Percentiles rank a stretch among this genome's conserved stretches.
Conservation (phyloP, 2,329 filamentous ascomycete species). For the Paecilomyces formosus region DNA sequence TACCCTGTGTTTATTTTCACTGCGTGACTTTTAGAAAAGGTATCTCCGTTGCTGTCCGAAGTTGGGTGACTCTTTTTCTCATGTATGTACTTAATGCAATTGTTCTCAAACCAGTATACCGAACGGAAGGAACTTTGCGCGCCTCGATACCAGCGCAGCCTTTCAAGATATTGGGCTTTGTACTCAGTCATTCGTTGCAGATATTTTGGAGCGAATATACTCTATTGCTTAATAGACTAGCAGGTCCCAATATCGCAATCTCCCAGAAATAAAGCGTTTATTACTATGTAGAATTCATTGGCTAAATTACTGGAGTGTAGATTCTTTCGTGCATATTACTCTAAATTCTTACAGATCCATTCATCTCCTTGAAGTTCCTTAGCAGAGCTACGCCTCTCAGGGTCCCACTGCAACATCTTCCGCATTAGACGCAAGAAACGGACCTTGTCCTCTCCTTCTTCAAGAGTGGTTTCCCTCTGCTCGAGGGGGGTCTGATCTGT, state of each 20-base stretch:
- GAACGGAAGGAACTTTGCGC: not conserved
- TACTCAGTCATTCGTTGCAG: too few relatives aligned
- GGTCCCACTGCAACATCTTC: not conserved
- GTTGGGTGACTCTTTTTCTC: not conserved
- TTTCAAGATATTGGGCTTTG: not conserved
- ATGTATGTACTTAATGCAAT: not conserved
- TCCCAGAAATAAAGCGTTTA: too few relatives aligned
- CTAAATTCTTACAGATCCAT: constrained; percentile 13
- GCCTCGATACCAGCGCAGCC: not conserved
- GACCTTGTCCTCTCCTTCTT: not conserved
- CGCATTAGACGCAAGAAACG: not conserved
- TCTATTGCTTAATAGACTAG: too few relatives aligned
- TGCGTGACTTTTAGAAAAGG: not conserved
- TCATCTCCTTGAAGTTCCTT: constrained; percentile 20
- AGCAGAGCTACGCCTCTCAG: constrained; percentile 17
- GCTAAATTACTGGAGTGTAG: too few relatives aligned
- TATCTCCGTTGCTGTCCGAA: not conserved
- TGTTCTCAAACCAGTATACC: not conserved
- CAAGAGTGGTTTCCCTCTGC: not conserved
- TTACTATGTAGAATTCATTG: too few relatives aligned
- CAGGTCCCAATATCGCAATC: too few relatives aligned
- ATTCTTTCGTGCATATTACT: too few relatives aligned
- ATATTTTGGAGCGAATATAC: too few relatives aligned
- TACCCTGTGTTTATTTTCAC: not conserved
- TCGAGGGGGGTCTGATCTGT: not conserved